Conservation (phyloP, 495 filamentous ascomycete genomes). For the Hypomontagnella submonticulosa region DNA sequence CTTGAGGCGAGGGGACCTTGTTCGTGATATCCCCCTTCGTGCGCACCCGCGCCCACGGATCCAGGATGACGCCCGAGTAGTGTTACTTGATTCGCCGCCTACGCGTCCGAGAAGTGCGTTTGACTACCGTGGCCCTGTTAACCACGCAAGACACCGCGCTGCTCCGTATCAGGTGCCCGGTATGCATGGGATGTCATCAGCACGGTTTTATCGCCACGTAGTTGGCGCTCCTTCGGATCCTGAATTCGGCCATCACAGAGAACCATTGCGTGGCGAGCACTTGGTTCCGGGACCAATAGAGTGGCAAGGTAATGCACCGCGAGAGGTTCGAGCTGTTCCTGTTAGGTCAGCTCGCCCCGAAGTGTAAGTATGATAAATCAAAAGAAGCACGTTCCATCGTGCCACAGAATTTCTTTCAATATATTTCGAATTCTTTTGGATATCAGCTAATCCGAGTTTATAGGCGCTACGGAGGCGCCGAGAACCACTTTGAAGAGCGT, state of each 20-base stretch:
- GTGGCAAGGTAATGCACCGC: constrained; percentile 9
- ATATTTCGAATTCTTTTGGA: background rate
- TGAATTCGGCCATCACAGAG: constrained; percentile 16
- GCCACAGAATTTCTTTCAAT: background rate
- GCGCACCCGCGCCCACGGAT: constrained; percentile 24
- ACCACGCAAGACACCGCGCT: constrained; percentile 5
- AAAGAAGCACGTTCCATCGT: background rate
- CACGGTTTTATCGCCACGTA: background rate
- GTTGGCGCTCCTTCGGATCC: constrained; percentile 9
- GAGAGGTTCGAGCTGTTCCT: constrained; percentile 14
- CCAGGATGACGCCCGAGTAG: constrained; percentile 24
- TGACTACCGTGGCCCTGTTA: constrained; percentile 19
- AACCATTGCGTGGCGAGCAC: constrained; percentile 15
- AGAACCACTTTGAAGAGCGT: constrained; percentile 4
- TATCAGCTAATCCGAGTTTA: constrained; percentile 16
- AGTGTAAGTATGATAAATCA: constrained; percentile 28
- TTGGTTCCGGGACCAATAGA: constrained; percentile 16
- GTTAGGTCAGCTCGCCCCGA: constrained; percentile 13
- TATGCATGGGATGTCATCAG: constrained; percentile 5
- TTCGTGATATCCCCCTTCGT: constrained; percentile 23
- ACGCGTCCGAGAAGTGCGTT: constrained; percentile 21
- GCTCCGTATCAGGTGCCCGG: constrained; percentile 23
- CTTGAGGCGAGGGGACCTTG: constrained; percentile 11
- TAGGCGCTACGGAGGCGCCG: constrained; percentile 20
- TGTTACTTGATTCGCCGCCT: constrained; percentile 31